Base-by-base conservation (phyloP, 2,329 filamentous ascomycete species). In the Fonsecaea pugnacius region DNA sequence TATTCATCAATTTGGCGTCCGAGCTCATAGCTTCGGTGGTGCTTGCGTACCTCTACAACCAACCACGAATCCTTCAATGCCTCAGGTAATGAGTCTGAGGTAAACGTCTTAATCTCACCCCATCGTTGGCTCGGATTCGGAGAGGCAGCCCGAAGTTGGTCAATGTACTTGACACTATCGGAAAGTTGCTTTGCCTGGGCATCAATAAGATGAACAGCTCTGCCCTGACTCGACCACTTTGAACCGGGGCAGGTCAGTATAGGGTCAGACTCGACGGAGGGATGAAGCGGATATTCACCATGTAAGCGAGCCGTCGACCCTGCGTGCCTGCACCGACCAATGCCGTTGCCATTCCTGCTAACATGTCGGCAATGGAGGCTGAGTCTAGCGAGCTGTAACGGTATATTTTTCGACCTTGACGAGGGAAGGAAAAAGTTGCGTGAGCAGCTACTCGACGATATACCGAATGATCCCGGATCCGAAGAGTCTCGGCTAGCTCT, bases 301-400 rank as follows among this genome's bases (percentile, higher is more conserved):
- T 77, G 51, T 73, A 75, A 43, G 75, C 75, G 18, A 77, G 70
- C n/a, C 75, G 70, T 60, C 74, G 69, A 4, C 75, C 75, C 65
- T 77, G 75, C 27, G 74, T 75, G 18, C 75, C 75, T 27, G 74
- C 75, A 8, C 75, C 75, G 6, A 76, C 51, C n/a, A 73, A 68
- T n/a, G 68, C 67, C 32, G 73, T 72, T 9, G 56, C 48, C 55
- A 18, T 62, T 48, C 55, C 54, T 53, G 51, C 12, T 16, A 33
- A 14, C 51, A 48, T 48, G 9, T 48, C 21, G 18, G n/a, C 43
- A 24, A 16, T 48, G 43, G 27, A 12, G 18, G 24, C 10, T 48
- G 43, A 48, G 43, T 27, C 10, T 48, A 21, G 12, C 7, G 7
- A 48, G 43, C 12, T 27, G 18, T 48, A 48, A 48, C 12, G 21